Base-by-base conservation (phyloP, 306 rosid genomes). In the Prosopis cineraria region DNA sequence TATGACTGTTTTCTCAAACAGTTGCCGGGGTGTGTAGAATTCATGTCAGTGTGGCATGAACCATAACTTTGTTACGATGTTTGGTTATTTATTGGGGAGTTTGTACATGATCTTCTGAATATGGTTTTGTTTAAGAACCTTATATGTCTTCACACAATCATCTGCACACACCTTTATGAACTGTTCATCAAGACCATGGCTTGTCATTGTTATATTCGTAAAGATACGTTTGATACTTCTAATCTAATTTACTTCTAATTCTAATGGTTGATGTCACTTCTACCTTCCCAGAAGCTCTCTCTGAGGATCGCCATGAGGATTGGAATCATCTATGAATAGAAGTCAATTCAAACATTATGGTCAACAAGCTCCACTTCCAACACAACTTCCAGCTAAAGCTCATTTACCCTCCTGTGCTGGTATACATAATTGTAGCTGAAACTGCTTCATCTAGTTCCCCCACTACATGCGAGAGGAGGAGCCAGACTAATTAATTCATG, bases 301-400 rank as follows among this genome's bases (percentile, higher is more conserved):
- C 60, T 6, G 91, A 86, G 74, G 83, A 74, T 78, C 88, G 82
- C 27, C 90, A 74, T 31, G 98, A 93, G 59, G 80, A 63, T 84
- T 76, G 94, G 98, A 85, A 84, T 78, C 93, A 89, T 88, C 86
- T 56, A 41, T 12, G 82, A 77, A 69, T 69, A 89, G 88, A 90
- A 85, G 75, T 86, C 92, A 70, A 56, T 59, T 41, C 45, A 91
- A 87, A 80, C 76, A 75, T 70, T 79, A 58, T 65, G 75, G 81
- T 50, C 89, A 78, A 60, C 87, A 78, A 20, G 83, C 81, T 83
- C 85, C 97, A 73, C 87, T 94, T 88, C 98, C 98, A 70, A 85
- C 87, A 45, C 90, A 94, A 85, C 97, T 94, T 85, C 98, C 97
- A 78, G 88, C 89, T 39, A 74, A 90, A 88, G 98, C 98, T 79